Conservation (phyloP, 352 stramenopile species). For the Elongisporangium undulatum region DNA sequence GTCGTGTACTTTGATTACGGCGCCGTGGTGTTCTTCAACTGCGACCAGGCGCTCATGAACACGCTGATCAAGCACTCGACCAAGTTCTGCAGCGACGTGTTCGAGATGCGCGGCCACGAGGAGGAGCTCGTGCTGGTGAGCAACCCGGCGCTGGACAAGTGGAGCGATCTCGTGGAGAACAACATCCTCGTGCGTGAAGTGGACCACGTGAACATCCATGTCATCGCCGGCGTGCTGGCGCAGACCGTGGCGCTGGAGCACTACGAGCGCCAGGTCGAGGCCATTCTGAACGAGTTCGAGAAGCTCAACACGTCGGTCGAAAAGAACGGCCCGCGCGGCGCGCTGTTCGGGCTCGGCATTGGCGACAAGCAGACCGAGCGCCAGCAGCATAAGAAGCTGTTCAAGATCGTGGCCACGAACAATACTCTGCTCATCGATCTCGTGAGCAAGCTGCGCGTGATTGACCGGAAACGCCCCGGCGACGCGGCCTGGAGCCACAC, state of each 20-base stretch:
- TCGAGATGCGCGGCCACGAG: conserved; percentile 75
- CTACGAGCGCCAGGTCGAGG: conserved; percentile 95
- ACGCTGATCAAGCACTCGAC: conserved; percentile 75
- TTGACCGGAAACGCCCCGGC: conserved; percentile 89
- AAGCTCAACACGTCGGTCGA: conserved; percentile 89
- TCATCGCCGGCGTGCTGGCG: conserved; percentile 94
- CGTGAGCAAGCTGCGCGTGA: conserved; percentile 94
- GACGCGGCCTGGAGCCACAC: conserved; percentile 95
- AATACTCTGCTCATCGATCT: conserved; percentile 97
- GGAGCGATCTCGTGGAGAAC: conserved; percentile 81
- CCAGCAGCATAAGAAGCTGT: conserved; percentile 76
- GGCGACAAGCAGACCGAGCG: conserved; percentile 52
- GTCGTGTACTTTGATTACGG: conserved; percentile 92
- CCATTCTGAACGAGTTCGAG: conserved; percentile 93
- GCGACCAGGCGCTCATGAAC: conserved; percentile 65
- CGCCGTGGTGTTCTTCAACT: conserved; percentile 92
- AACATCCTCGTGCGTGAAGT: conserved; percentile 79
- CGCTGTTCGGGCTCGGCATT: conserved; percentile 54
- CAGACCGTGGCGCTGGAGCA: conserved; percentile 95
- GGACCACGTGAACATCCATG: conserved; percentile 83
- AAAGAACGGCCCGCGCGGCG: conserved; percentile 63
- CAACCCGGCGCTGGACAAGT: conserved; percentile 65
- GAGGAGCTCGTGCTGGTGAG: conserved; percentile 73
- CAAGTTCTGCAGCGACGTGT: conserved; percentile 72
- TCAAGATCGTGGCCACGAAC: conserved; percentile 93